Evolutionary conservation across 2,329 filamentous ascomycete genomes (phyloP), one percentile per base, ranked within the genome.

Genomic region (Sporothrix mexicana): DNA sequence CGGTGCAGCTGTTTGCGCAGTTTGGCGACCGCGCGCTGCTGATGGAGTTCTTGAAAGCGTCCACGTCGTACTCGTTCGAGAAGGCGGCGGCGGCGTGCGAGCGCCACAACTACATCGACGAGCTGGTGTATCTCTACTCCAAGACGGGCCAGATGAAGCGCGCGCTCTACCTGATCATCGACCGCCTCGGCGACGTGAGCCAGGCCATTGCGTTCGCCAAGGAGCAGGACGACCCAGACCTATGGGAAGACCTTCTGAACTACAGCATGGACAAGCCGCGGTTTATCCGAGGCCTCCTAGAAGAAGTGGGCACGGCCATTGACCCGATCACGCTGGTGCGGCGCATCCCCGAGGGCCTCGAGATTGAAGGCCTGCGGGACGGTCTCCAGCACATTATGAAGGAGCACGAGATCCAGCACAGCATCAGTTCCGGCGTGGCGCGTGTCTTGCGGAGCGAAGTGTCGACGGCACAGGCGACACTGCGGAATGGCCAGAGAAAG

Each of bases 261-360:
- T 98, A 98, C 81, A 95, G 93, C 74, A 98, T 99, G 96, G 94
- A 98, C 82, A 97, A 98, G 79, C 96, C 96, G 0, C 90, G 90
- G 55, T 99, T 99, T 82, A 98, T 99, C 76, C 91, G 93, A 13
- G 95, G 93, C 0, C 85, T 99, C 3, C 88, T 99, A 0, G 94
- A 97, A 78, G 94, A 98, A 82, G 95, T 97, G 1, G 96, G 96
- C 49, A 98, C 95, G 0, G 90, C 94, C 1, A 96, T 99, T 78
- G 91, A 98, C 78, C 96, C 96, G 0, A 95, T 98, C 75, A 92
- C 92, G 17, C 88, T 99, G 3, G 93, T 99, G 6, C 88, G 93
- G 15, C 90, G 95, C 5, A 99, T 99, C 41, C 96, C 96, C 0
- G 94, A 97, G 78, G 95, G 96, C 0, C 86, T 99, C 0, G 94